phyloP scores from a whole-genome alignment of 1,284 basidiomycete species.

The Moniliophthora roreri region DNA sequence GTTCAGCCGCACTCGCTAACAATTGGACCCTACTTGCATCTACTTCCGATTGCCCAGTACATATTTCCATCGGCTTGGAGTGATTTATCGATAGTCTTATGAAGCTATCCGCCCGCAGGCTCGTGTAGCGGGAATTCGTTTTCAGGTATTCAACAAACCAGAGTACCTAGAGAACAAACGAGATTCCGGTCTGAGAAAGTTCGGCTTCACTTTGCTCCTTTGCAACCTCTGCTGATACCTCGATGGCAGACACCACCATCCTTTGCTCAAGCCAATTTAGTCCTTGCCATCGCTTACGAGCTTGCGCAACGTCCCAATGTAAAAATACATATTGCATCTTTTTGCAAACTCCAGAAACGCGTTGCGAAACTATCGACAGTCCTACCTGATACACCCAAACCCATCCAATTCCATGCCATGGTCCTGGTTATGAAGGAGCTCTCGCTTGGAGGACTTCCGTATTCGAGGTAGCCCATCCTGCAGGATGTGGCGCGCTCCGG shows the following conservation, averaged over 20 bases:
- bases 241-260: not conserved
- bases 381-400: not conserved
- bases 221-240: not conserved
- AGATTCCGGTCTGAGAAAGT: not conserved
- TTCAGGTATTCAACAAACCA: too few species aligned
- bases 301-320: not conserved
- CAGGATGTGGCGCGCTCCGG: too few species aligned
- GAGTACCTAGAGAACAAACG: too few species aligned
- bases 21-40: too few species aligned
- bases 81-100: too few species aligned
- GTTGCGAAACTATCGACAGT: not conserved
- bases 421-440: not conserved
- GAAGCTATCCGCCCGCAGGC: too few species aligned
- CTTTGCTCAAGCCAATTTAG: conserved; percentile 5
- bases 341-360: not conserved
- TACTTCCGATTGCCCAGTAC: too few species aligned
- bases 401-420: not conserved
- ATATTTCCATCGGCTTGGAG: too few species aligned
- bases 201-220: not conserved
- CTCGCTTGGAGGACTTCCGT: too few species aligned
- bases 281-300: conserved; percentile 1
- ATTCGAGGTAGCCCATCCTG: too few species aligned
- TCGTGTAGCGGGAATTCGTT: too few species aligned
- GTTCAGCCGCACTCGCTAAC: too few species aligned
- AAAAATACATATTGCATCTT: not conserved